A percentile compares a stretch with the other conserved stretches of the same genome.
Evolutionary conservation across 495 filamentous ascomycete genomes (phyloP).

Genomic region (Aspergillus funiculosus): DNA sequence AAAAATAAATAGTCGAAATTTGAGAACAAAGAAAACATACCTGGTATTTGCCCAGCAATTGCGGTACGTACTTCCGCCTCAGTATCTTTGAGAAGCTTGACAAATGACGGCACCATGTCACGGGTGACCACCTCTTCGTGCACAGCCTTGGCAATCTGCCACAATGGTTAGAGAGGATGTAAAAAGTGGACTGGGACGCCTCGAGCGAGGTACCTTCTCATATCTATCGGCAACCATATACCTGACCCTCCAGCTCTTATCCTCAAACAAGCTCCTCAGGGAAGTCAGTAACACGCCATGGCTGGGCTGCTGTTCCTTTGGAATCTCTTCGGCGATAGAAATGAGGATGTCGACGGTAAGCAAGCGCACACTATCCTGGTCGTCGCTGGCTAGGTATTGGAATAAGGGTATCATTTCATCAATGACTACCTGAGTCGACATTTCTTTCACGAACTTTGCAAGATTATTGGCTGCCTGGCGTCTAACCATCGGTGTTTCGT

Average conservation of each 20-base stretch:
- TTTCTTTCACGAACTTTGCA: slow-evolving; percentile 94
- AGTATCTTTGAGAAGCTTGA: slow-evolving; percentile 93
- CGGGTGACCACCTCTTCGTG: slow-evolving; percentile 93
- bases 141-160: slow-evolving; percentile 91
- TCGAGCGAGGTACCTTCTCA: slow-evolving; percentile 66
- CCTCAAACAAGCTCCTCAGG: slow-evolving; percentile 86
- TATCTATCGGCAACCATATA: slow-evolving; percentile 99
- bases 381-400: slow-evolving; percentile 90
- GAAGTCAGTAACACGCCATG: slow-evolving; percentile 89
- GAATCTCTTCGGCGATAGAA: slow-evolving; percentile 92
- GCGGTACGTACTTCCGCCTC: slow-evolving; percentile 97
- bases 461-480: slow-evolving; percentile 94
- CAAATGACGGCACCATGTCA: slow-evolving; percentile 93
- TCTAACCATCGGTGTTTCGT: slow-evolving; percentile 98
- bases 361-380: slow-evolving; percentile 94
- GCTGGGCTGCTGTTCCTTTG: slow-evolving; percentile 95
- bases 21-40: slow-evolving; percentile 34
- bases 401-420: slow-evolving; percentile 99
- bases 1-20: slow-evolving; percentile 20
- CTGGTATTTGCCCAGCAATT: slow-evolving; percentile 94
- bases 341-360: slow-evolving; percentile 96
- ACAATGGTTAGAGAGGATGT: slow-evolving; percentile 16
- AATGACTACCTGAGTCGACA: slow-evolving; percentile 83
- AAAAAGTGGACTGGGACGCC: not conserved
- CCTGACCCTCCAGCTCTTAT: slow-evolving; percentile 97